A percentile compares a stretch with the other conserved stretches of the same genome.
These are phyloP conservation scores for Aspergillus tanneri DNA, from an alignment of 2,329 filamentous ascomycete genomes.

Conservation along the genomic window DNA sequence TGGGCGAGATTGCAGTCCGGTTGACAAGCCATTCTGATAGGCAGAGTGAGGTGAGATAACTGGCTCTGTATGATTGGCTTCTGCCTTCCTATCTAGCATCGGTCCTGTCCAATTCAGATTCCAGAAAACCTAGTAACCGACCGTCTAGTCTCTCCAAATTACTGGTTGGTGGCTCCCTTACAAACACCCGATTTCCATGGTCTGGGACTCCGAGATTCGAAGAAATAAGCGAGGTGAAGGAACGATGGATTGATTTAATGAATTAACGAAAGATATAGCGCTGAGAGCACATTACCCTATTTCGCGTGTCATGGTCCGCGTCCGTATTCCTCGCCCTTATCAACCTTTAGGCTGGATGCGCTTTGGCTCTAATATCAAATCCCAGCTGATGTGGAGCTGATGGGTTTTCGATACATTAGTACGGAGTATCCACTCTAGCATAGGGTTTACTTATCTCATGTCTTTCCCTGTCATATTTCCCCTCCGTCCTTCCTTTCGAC, in stretches of 20 bases:
- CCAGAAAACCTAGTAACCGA: too few species aligned
- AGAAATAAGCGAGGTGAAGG: background rate
- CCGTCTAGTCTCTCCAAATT: background rate
- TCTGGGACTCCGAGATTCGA: background rate
- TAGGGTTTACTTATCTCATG: background rate
- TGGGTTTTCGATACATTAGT: background rate
- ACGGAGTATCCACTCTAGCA: background rate
- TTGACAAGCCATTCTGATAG: background rate
- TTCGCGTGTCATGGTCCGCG: background rate
- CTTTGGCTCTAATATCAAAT: background rate
- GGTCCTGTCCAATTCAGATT: constrained; percentile 18
- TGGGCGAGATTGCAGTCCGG: background rate
- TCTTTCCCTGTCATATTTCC: background rate
- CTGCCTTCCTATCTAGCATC: constrained; percentile 28
- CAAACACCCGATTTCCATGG: background rate
- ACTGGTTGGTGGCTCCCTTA: background rate
- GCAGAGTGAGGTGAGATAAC: background rate
- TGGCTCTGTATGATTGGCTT: constrained; percentile 1
- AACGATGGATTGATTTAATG: too few species aligned
- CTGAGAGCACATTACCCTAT: background rate
- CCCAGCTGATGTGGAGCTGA: background rate
- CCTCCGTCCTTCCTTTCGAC: background rate
- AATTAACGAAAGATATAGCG: background rate
- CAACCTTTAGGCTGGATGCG: background rate
- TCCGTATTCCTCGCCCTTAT: background rate